phyloP scores from a whole-genome alignment of 192 early-diverging fungal genomes.

The Ambispora gerdemannii region DNA sequence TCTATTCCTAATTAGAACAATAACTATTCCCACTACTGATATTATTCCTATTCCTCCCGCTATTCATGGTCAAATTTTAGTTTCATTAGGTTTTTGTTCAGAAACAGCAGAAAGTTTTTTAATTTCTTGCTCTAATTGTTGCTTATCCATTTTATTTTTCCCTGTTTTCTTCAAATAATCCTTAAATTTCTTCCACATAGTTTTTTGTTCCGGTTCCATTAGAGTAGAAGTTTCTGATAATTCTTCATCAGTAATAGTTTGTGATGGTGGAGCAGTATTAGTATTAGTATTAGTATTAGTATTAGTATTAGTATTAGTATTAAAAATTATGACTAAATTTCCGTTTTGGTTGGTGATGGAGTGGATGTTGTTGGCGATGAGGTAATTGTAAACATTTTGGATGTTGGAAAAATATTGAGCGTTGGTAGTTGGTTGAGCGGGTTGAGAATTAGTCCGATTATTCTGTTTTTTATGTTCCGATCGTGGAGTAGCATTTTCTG shows the following conservation, averaged over 20 bases:
- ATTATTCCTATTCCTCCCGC: conserved; percentile 14
- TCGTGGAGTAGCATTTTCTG: not conserved
- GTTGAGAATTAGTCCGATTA: not conserved
- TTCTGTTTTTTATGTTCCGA: no score
- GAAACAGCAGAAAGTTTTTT: conserved; percentile 8
- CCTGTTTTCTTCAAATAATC: conserved; percentile 16
- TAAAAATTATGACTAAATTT: conserved; percentile 3
- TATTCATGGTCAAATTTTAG: conserved; percentile 13
- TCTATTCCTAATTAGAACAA: conserved; percentile 4
- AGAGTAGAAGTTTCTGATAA: conserved; percentile 13
- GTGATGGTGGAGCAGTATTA: conserved; percentile 4
- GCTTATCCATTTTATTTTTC: conserved; percentile 8
- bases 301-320: no score
- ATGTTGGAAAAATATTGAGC: no score
- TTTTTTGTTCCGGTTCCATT: conserved; percentile 20
- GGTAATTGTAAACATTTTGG: no score
- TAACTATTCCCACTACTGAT: not conserved
- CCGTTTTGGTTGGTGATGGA: conserved; percentile 14
- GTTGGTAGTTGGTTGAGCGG: not conserved
- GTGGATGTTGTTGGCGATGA: conserved; percentile 11
- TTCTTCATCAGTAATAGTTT: conserved; percentile 19
- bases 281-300: conserved; percentile 9
- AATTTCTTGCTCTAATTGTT: conserved; percentile 13
- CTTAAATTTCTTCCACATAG: conserved; percentile 9
- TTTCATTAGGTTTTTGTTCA: conserved; percentile 6